phyloP scores from a whole-genome alignment of 2,329 filamentous ascomycete genomes.

The Hypomyces perniciosus region DNA sequence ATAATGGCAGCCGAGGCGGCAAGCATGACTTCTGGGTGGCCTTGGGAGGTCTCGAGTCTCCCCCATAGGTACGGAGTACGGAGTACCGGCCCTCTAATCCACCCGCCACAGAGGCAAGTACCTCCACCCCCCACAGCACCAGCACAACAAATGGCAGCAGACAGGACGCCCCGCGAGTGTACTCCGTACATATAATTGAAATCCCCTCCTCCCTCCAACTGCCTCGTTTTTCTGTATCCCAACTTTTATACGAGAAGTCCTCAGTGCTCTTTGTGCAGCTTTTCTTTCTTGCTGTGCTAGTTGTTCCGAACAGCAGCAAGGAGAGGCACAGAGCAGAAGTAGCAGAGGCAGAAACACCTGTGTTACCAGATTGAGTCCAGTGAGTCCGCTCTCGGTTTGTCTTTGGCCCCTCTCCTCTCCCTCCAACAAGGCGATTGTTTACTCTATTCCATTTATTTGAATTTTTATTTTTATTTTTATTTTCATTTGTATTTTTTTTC shows the following conservation, averaged over 20 bases:
- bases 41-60: background rate
- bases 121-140: slow-evolving; percentile 15
- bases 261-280: background rate
- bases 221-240: slow-evolving; percentile 13
- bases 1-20: background rate
- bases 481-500: background rate
- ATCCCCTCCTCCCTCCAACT: slow-evolving; percentile 21
- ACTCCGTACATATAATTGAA: slow-evolving; percentile 19
- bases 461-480: background rate
- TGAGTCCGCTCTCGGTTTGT: background rate
- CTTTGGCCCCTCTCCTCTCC: background rate
- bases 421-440: background rate
- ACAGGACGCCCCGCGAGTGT: slow-evolving; percentile 20
- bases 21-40: slow-evolving; percentile 11
- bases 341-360: background rate
- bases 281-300: slow-evolving; percentile 2
- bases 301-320: background rate
- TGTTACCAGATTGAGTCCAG: slow-evolving; percentile 1
- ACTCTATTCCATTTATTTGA: background rate
- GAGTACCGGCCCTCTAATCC: background rate
- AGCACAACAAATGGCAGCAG: slow-evolving; percentile 18
- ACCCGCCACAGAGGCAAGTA: background rate
- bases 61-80: background rate
- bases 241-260: slow-evolving; percentile 7
- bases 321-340: slow-evolving; percentile 7